Percentiles rank a stretch among this genome's conserved stretches.
These are phyloP conservation scores for Coelastrella sp. DNA, from an alignment of 139 green algal genomes.

Conservation along the genomic window DNA sequence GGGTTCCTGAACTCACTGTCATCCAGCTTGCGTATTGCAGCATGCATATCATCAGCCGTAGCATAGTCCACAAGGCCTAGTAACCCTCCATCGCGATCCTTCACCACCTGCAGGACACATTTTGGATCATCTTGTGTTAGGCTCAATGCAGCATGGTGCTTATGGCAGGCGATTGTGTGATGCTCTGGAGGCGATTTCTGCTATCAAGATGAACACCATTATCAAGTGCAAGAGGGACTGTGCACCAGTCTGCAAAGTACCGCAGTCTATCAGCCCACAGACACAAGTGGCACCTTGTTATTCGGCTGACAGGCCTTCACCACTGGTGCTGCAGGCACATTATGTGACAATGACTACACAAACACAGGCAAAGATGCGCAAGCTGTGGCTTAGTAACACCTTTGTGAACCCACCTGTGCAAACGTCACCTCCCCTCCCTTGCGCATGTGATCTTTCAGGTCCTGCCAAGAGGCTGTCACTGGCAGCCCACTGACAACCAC, in stretches of 20 bases:
- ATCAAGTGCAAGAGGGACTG: too few relatives aligned
- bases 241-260: too few relatives aligned
- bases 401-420: conserved; percentile 57
- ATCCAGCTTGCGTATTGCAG: conserved; percentile 75
- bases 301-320: neutral
- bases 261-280: too few relatives aligned
- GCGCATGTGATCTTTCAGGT: conserved; percentile 94
- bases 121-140: too few relatives aligned
- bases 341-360: too few relatives aligned
- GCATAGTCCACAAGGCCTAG: conserved; percentile 78
- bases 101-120: conserved; percentile 64
- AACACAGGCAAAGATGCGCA: too few relatives aligned
- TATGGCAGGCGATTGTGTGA: too few relatives aligned
- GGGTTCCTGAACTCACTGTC: conserved; percentile 87
- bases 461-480: conserved; percentile 88
- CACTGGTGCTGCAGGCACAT: neutral
- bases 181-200: too few relatives aligned
- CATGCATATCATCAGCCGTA: conserved; percentile 66
- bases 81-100: conserved; percentile 62
- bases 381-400: too few relatives aligned
- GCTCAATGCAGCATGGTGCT: too few relatives aligned
- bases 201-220: too few relatives aligned
- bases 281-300: too few relatives aligned
- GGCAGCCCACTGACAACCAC: conserved; percentile 86
- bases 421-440: conserved; percentile 72